phyloP scores from a whole-genome alignment of 345 rosid genomes.

The Camelina sativa region DNA sequence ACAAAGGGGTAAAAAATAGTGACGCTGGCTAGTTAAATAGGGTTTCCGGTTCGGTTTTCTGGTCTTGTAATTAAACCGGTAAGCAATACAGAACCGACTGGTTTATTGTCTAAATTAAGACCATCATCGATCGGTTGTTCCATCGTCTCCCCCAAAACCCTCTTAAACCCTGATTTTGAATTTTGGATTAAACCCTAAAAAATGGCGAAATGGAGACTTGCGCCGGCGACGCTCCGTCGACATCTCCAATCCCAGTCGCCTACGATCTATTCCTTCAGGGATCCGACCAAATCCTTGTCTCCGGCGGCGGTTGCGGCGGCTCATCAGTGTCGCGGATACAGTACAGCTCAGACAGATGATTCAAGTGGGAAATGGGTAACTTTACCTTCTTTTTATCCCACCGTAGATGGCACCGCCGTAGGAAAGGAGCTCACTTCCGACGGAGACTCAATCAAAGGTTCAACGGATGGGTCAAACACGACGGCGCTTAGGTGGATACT shows the following conservation, averaged over 20 bases:
- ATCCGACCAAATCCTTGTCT: conserved; percentile 1
- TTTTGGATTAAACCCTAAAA: conserved; percentile 9
- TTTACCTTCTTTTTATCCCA: conserved; percentile 65
- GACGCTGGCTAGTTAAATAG: too few species aligned
- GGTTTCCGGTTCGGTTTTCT: too few species aligned
- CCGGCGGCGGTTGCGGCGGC: not conserved
- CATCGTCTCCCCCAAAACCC: not conserved
- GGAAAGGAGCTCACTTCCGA: conserved; percentile 54
- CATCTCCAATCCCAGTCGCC: conserved; percentile 37
- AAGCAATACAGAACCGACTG: too few species aligned
- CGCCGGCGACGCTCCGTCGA: conserved; percentile 48
- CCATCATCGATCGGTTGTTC: not conserved
- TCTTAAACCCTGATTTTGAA: conserved; percentile 31
- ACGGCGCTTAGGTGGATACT: conserved; percentile 86
- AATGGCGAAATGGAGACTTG: conserved; percentile 44
- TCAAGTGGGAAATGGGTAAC: conserved; percentile 65
- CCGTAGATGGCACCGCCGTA: conserved; percentile 49
- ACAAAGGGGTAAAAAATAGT: too few species aligned
- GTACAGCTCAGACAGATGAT: conserved; percentile 22
- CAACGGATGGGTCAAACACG: conserved; percentile 42
- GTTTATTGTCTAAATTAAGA: not conserved
- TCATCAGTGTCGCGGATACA: conserved; percentile 39
- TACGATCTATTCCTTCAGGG: conserved; percentile 2
- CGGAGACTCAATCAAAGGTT: conserved; percentile 7
- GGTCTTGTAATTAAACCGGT: too few species aligned